phyloP scores from a whole-genome alignment of 306 rosid species.

The Acacia confusa region DNA sequence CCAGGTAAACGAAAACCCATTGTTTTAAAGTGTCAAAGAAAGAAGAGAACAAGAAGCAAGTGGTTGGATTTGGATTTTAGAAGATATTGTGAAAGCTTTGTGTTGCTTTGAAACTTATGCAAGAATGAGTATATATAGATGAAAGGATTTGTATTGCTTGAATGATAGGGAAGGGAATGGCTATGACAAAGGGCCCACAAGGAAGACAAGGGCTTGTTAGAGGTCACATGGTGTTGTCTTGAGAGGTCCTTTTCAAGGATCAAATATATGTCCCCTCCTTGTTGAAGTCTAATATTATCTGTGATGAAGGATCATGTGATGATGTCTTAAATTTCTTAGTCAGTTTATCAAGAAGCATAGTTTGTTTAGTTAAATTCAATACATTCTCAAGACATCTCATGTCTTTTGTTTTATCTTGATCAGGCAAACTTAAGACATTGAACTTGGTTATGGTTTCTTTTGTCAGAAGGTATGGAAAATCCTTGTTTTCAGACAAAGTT shows the following conservation, averaged over 20 bases:
- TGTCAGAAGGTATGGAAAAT: neutral
- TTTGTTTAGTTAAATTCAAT: neutral
- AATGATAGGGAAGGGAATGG: neutral
- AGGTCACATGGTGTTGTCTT: constrained; percentile 46
- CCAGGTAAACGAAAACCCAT: constrained; percentile 30
- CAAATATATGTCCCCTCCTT: constrained; percentile 6
- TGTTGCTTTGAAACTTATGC: neutral
- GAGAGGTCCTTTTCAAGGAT: constrained; percentile 21
- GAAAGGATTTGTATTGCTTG: constrained; percentile 21
- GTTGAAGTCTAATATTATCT: neutral
- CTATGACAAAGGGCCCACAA: neutral
- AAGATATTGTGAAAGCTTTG: neutral
- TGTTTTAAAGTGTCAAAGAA: neutral
- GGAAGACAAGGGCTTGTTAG: constrained; percentile 24
- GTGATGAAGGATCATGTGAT: neutral
- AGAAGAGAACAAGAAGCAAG: neutral
- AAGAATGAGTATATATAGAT: neutral
- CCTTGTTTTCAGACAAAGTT: neutral
- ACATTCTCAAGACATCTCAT: neutral
- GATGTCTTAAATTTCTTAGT: constrained; percentile 18
- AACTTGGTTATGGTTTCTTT: neutral
- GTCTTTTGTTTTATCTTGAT: neutral
- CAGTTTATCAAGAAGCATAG: neutral
- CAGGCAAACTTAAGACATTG: neutral
- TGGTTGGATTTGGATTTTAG: neutral